Base-by-base conservation (phyloP, 2,329 filamentous ascomycete species). In the Immersiporthe knoxdaviesiana region DNA sequence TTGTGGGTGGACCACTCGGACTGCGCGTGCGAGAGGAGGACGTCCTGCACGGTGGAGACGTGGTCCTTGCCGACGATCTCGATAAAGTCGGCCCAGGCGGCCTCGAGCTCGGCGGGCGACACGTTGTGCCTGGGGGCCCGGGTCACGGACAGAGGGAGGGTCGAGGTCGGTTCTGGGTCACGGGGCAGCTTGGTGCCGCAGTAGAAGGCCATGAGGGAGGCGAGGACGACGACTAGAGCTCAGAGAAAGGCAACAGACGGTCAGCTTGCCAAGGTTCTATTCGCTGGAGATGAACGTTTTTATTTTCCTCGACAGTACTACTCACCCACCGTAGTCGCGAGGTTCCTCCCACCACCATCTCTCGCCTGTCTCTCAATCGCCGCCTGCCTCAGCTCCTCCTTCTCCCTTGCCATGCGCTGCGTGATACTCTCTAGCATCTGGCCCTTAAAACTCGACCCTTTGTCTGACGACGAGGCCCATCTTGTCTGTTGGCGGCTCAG, bases 51-150 rank as follows among this genome's bases (percentile, higher is more conserved):
- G 18, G 89, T 91, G 78, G 86, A 90, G 68, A 92, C 88, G 73
- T 91, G 84, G 18, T 90, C 87, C 76, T 85, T 83, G 72, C 90
- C 90, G 3, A 91, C 84, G 63, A 91, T 84, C 67, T 83, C 84
- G 67, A 85, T 84, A 71, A 92, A 90, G 78, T 92, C 89, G n/a
- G 87, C 81, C 90, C 90, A 91, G 3, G 89, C 88, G 35, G 90
- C 88, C 79, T 91, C 87, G 75, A 92, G 85, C 75, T 91, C 90
- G 74, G 87, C 83, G 69, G 87, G 84, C 72, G 85, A 85, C 66
- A 83, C 83, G 74, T 90, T 87, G 78, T 90, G 87, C 73, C 79
- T 80, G 12, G 86, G 85, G n/a, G 84, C 77, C 37, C 75, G 81
- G 14, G 84, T 81, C 65, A 84, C 82, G 70, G 78, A 77, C 10